Percentiles rank a stretch among this genome's conserved stretches.
Conservation (phyloP, 768 basidiomycete genomes). For the Pleurotus cornucopiae region DNA sequence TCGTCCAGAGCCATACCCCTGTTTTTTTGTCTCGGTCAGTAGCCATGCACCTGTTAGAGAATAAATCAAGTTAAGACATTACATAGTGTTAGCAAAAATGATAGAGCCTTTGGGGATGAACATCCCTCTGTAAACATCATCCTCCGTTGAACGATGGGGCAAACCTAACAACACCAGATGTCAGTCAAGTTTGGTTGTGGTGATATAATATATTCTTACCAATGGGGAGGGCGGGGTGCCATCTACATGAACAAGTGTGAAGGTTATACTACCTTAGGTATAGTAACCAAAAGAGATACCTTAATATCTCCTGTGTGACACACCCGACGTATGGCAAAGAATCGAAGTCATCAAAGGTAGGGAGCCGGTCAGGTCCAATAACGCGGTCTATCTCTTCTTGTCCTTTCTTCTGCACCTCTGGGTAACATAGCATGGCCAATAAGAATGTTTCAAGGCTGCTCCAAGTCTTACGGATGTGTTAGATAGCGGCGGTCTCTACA, state of each 20-base stretch:
- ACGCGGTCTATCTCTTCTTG: conserved; percentile 24
- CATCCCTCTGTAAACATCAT: conserved; percentile 24
- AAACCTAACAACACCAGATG: conserved; percentile 8
- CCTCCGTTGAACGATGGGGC: conserved; percentile 17
- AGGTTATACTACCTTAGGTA: too few relatives aligned
- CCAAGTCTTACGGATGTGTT: neutral
- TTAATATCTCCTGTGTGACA: conserved; percentile 18
- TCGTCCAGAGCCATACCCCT: conserved; percentile 24
- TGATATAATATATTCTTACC: neutral
- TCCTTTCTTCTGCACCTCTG: conserved; percentile 21
- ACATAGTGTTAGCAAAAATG: conserved; percentile 1
- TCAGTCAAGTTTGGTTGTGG: neutral
- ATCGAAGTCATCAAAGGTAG: conserved; percentile 16
- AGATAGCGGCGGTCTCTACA: neutral
- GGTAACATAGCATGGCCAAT: conserved; percentile 22
- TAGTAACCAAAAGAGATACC: neutral
- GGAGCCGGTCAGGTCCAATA: conserved; percentile 21
- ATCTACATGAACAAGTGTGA: neutral
- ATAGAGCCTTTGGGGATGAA: conserved; percentile 20
- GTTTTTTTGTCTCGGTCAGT: neutral
- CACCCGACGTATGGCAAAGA: conserved; percentile 19
- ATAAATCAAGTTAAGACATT: too few relatives aligned
- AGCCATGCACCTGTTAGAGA: too few relatives aligned
- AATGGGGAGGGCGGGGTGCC: conserved; percentile 8
- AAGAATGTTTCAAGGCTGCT: conserved; percentile 15